Percentiles rank a stretch among this genome's conserved stretches.
phyloP scores from a whole-genome alignment of 352 stramenopile species.

The Globisporangium orthogonon region DNA sequence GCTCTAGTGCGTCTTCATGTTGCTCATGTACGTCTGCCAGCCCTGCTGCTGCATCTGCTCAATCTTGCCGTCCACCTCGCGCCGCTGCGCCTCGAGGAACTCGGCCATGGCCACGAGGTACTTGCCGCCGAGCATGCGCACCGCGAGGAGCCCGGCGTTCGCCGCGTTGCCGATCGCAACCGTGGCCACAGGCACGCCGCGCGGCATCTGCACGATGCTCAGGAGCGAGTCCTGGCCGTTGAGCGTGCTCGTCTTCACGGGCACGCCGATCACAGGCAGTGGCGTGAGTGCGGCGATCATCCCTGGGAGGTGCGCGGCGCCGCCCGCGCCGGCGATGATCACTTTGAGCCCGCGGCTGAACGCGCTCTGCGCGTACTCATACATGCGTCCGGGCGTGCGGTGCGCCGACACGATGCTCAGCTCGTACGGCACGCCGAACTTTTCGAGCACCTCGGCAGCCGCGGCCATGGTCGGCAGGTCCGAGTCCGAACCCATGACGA shows the following conservation, averaged over 20 bases:
- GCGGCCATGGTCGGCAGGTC: conserved; percentile 96
- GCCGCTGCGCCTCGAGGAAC: conserved; percentile 91
- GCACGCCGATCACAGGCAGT: conserved; percentile 94
- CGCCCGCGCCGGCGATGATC: conserved; percentile 94
- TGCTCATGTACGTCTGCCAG: conserved; percentile 89
- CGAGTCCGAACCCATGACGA: conserved; percentile 94
- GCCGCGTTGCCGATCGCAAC: conserved; percentile 97
- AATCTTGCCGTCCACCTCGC: conserved; percentile 92
- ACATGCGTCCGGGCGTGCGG: conserved; percentile 94
- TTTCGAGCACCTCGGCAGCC: conserved; percentile 92
- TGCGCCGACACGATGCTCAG: conserved; percentile 98
- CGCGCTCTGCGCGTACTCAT: conserved; percentile 92
- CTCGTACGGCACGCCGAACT: conserved; percentile 95
- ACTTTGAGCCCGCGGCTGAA: conserved; percentile 88
- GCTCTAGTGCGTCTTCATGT: conserved; percentile 25
- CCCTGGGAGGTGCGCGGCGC: conserved; percentile 95
- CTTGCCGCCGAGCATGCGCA: conserved; percentile 90
- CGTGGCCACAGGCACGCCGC: conserved; percentile 96
- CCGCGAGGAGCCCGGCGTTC: conserved; percentile 96
- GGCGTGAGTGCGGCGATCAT: conserved; percentile 88
- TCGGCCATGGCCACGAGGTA: conserved; percentile 87
- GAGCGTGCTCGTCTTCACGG: conserved; percentile 96
- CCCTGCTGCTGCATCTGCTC: conserved; percentile 80
- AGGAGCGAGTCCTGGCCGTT: conserved; percentile 97
- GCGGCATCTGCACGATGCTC: conserved; percentile 99